These are phyloP conservation scores for Gyrodon lividus DNA, from an alignment of 768 basidiomycete genomes.

Conservation along the genomic window DNA sequence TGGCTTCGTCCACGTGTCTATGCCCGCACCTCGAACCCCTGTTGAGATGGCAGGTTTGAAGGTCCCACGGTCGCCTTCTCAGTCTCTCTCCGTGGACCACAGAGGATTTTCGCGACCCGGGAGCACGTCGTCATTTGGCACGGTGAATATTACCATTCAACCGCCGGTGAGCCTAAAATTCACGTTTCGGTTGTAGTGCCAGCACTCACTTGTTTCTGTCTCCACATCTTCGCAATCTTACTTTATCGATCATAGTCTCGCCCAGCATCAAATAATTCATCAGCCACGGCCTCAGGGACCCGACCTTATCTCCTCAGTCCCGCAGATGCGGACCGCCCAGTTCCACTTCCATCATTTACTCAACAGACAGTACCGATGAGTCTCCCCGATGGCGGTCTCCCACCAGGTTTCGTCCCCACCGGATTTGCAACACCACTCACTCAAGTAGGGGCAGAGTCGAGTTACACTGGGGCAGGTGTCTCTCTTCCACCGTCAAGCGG, in stretches of 20 bases:
- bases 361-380: constrained; percentile 23
- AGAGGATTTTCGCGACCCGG: constrained; percentile 23
- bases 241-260: constrained; percentile 29
- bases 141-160: constrained; percentile 32
- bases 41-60: constrained; percentile 24
- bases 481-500: constrained; percentile 32
- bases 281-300: constrained; percentile 20
- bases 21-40: constrained; percentile 29
- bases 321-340: constrained; percentile 38
- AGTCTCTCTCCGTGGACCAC: constrained; percentile 25
- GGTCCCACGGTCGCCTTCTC: constrained; percentile 13
- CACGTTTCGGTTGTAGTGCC: not conserved
- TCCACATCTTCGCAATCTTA: not conserved
- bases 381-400: constrained; percentile 29
- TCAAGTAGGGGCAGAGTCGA: constrained; percentile 12
- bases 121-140: constrained; percentile 31
- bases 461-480: constrained; percentile 27
- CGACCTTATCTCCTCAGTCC: constrained; percentile 36
- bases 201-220: not conserved
- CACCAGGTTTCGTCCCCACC: constrained; percentile 38
- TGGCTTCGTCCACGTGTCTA: constrained; percentile 36
- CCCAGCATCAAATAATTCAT: constrained; percentile 38
- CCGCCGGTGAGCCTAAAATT: constrained; percentile 26
- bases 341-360: constrained; percentile 28
- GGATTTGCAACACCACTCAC: constrained; percentile 20